Evolutionary conservation across 2,329 filamentous ascomycete species (phyloP).

Genomic region (Fusarium sp.): DNA sequence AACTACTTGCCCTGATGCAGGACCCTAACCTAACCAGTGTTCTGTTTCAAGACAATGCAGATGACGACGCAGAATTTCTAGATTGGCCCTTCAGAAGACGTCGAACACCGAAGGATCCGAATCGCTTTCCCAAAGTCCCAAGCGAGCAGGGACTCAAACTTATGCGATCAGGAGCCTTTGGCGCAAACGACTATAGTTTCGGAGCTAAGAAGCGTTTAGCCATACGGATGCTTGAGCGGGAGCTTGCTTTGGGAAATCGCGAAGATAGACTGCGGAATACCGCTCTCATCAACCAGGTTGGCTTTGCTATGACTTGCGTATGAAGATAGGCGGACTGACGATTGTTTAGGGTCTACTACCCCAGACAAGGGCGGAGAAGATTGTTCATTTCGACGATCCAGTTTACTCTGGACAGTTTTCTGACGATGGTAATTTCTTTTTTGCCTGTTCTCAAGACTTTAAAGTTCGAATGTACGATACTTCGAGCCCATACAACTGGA

Average conservation of each 20-base stretch:
- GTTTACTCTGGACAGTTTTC: constrained; percentile 98
- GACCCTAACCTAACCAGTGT: constrained; percentile 53
- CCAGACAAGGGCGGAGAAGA: constrained; percentile 79
- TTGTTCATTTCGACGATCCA: constrained; percentile 85
- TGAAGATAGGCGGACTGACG: constrained; percentile 15
- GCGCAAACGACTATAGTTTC: constrained; percentile 69
- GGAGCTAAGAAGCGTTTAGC: constrained; percentile 70
- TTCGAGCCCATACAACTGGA: constrained; percentile 93
- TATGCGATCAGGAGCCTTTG: constrained; percentile 87
- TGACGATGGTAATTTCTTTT: constrained; percentile 97
- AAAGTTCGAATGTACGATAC: constrained; percentile 98
- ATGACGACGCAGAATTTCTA: constrained; percentile 50
- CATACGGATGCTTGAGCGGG: constrained; percentile 80
- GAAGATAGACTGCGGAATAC: constrained; percentile 70
- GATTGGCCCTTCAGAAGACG: constrained; percentile 60
- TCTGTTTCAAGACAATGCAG: constrained; percentile 53
- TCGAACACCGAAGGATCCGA: constrained; percentile 57
- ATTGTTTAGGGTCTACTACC: constrained; percentile 76
- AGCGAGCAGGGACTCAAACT: constrained; percentile 79
- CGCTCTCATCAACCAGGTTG: constrained; percentile 74
- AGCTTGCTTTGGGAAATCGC: constrained; percentile 77
- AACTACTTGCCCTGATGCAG: constrained; percentile 56
- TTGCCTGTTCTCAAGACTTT: constrained; percentile 91
- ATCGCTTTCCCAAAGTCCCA: constrained; percentile 84
- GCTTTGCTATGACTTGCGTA: constrained; percentile 13